Base-by-base conservation (phyloP, 2,329 filamentous ascomycete genomes). In the Ophidiomyces ophidiicola region DNA sequence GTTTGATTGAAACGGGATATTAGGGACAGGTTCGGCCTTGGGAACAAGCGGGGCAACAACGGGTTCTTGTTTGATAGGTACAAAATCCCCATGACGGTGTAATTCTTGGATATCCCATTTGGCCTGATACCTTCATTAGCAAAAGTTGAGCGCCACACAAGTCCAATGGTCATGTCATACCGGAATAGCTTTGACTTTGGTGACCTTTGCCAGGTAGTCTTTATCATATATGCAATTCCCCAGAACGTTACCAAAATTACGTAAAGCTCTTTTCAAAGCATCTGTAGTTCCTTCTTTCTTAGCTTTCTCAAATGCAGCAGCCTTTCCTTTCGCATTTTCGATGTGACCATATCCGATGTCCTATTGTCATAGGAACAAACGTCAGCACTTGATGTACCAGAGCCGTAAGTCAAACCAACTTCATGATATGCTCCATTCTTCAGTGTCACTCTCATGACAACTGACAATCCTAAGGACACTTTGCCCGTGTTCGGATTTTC, bases 161-260 rank as follows among this genome's bases (percentile, higher is more conserved):
- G 26, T 10, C 6, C 17, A 32, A 18, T 25, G 11, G 2, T 10
- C 5, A 30, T 12, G 8, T 19, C 21, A 12, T 57, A 67, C 64
- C 3, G 84, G 82, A 41, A 73, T 70, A 11, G 78, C 74, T 67
- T 93, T 96, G 53, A 98, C 70, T 63, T 85, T 93, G 36, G 79
- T 82, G n/a, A 96, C 82, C 57, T 85, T 87, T 37, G 78, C 72
- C 41, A 98, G 68, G 56, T 94, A 98, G 45, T 88, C 79, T 61
- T 94, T 93, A 64, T 98, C 90, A 62, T 98, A 96, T 43, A 98
- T 78, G 67, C 90, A 98, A 57, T 96, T 98, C n/a, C 90, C 90
- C 39, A 98, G 69, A 11, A 96, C 81, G 52, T 96, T 96, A 44
- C 90, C 90, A 61, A 98, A 98, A 47, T 78, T 94, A 43, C 88